A percentile compares a stretch with the other conserved stretches of the same genome.
phyloP scores from a whole-genome alignment of 768 basidiomycete genomes.

The Tricholoma sp. region DNA sequence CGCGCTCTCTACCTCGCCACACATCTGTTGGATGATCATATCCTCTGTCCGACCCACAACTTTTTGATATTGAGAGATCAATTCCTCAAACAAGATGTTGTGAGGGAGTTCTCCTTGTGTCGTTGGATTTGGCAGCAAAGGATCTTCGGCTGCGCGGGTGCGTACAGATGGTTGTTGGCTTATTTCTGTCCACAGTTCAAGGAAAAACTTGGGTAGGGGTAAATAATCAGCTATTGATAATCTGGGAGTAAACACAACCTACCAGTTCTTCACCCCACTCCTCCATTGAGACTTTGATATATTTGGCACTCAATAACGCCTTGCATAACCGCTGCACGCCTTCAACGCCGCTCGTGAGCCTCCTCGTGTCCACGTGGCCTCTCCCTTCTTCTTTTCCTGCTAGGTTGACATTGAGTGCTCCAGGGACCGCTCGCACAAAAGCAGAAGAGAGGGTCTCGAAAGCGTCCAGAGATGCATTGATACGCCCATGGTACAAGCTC shows the following conservation, averaged over 20 bases:
- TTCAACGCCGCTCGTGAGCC: conserved; percentile 76
- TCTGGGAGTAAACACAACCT: conserved; percentile 20
- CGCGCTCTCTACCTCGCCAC: conserved; percentile 72
- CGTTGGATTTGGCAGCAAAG: conserved; percentile 46
- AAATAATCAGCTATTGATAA: not conserved
- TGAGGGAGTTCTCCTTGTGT: conserved; percentile 33
- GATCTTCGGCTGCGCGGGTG: conserved; percentile 40
- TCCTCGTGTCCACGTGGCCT: conserved; percentile 49
- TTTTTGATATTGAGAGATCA: conserved; percentile 58
- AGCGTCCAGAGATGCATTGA: conserved; percentile 83
- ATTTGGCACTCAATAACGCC: conserved; percentile 76
- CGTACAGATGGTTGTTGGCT: conserved; percentile 54
- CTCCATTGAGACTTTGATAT: conserved; percentile 63
- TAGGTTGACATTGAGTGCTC: conserved; percentile 69
- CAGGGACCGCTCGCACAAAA: conserved; percentile 88
- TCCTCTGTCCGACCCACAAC: conserved; percentile 74
- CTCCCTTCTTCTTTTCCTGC: conserved; percentile 36
- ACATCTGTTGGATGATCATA: conserved; percentile 80
- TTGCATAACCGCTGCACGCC: conserved; percentile 83
- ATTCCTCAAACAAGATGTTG: conserved; percentile 75
- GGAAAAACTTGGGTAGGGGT: conserved; percentile 63
- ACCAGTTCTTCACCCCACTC: conserved; percentile 91
- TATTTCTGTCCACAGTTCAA: conserved; percentile 86
- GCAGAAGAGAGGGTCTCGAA: conserved; percentile 89
- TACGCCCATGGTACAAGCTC: conserved; percentile 68